Conservation (phyloP, 2,329 filamentous ascomycete genomes). For the Aspergillus persii region DNA sequence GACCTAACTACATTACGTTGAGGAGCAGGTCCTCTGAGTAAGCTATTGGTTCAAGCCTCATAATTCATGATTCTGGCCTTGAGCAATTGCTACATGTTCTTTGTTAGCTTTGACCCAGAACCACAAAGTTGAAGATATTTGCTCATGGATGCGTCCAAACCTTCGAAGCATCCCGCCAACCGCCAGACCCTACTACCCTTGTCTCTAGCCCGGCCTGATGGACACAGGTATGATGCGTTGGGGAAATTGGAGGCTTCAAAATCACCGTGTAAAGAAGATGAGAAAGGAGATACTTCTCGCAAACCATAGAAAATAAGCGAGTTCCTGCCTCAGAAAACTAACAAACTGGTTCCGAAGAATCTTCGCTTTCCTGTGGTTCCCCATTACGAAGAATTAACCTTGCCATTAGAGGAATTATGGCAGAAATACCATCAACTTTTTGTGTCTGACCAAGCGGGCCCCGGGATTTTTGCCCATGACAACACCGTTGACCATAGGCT, state of each 20-base stretch:
- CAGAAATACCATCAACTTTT: slow-evolving; percentile 7
- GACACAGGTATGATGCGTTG: neutral
- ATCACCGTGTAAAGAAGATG: neutral
- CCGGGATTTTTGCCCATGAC: slow-evolving; percentile 1
- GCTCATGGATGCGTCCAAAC: neutral
- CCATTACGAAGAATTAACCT: neutral
- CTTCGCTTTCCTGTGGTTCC: neutral
- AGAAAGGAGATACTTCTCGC: neutral
- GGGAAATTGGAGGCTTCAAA: neutral
- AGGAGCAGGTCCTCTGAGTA: neutral
- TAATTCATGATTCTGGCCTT: too few species aligned
- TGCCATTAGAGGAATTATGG: neutral
- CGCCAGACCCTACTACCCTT: neutral
- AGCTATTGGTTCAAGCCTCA: neutral
- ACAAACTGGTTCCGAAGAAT: neutral
- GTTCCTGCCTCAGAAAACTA: neutral
- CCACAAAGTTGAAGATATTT: neutral
- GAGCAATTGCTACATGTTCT: neutral
- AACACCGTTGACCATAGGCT: slow-evolving; percentile 5
- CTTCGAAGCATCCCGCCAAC: neutral
- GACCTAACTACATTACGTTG: neutral
- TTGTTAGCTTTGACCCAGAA: neutral
- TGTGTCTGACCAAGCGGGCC: slow-evolving; percentile 3
- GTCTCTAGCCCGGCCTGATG: neutral
- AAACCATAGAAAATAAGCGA: neutral